Evolutionary conservation across 2,329 filamentous ascomycete genomes (phyloP), one percentile per base, ranked within the genome.

Genomic region (Diaporthe citri): DNA sequence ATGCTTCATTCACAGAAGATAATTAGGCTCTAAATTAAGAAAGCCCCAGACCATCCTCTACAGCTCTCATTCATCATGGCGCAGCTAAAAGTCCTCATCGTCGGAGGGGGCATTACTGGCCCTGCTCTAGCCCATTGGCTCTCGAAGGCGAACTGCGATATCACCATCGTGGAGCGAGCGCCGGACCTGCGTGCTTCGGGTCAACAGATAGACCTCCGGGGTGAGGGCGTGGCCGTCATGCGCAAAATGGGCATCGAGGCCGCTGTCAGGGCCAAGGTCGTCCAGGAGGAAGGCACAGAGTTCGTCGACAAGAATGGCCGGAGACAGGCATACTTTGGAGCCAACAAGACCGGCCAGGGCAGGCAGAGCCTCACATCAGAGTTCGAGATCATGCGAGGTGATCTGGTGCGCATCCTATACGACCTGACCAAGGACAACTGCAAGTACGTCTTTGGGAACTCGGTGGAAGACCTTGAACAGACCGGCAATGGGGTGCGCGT

Each of bases 371-470:
- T 90, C 36, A 89, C 87, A 0, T 87, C 86, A 75, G 90, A 92
- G 73, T 91, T 85, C 75, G 90, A 92, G 82, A 88, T 92, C 66
- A 88, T 92, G 85, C 84, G 90, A 12, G 89, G 88, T 0, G 88
- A 91, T 71, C 78, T 92, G n/a, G 85, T 86, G 5, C 80, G 82
- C 15, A 82, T 91, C 2, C 79, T 92, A 1, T 87, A 88, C 77
- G 83, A 89, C 0, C 81, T 77, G 25, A 84, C 82, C 31, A 76
- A 80, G 17, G 78, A 78, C 22, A 78, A 73, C 5, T 78, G 77
- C 20, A 76, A 75, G 41, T 84, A 81, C 74, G 48, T 77, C 0
- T 83, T 83, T 66, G 79, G 79, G 43, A 80, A 81, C 36, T 80
- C 79, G 6, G 76, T 84, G 12, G 79, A 79, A 5, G 74, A 75